These are phyloP conservation scores for Solanum microdontum DNA, from an alignment of 257 asterid species.

Conservation along the genomic window DNA sequence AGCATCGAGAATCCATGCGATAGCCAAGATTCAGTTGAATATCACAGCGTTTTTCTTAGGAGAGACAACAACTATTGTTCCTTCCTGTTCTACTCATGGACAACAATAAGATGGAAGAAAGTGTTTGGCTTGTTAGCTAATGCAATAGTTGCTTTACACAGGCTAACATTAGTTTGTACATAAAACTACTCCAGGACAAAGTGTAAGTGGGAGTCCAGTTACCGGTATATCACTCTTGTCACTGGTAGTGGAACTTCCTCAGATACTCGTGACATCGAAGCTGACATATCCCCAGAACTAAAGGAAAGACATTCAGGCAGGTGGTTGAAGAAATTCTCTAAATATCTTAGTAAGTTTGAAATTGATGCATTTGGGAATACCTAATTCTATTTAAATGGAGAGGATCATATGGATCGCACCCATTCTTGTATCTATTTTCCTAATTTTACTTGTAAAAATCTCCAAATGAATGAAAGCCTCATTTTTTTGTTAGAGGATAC, in stretches of 20 bases:
- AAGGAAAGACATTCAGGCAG: neutral
- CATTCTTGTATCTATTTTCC: neutral
- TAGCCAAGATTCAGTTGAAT: neutral
- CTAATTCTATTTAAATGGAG: neutral
- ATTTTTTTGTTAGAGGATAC: neutral
- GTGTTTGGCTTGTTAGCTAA: neutral
- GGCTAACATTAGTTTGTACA: neutral
- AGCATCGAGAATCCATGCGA: slow-evolving; percentile 9
- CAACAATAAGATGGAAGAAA: neutral
- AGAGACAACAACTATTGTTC: neutral
- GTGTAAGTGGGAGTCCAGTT: neutral
- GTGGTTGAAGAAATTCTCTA: neutral
- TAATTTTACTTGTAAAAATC: neutral
- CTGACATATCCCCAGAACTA: neutral
- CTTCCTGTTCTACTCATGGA: neutral
- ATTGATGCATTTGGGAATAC: neutral
- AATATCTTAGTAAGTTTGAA: neutral
- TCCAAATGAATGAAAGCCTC: neutral
- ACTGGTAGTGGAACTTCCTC: neutral
- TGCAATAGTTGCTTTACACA: neutral
- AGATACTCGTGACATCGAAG: neutral
- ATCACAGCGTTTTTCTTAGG: neutral
- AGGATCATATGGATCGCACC: neutral
- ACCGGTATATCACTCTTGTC: neutral
- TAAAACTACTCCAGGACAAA: neutral